Evolutionary conservation across 768 basidiomycete species (phyloP), one percentile per base, ranked within the genome.

Genomic region (Pleurotus eryngii): DNA sequence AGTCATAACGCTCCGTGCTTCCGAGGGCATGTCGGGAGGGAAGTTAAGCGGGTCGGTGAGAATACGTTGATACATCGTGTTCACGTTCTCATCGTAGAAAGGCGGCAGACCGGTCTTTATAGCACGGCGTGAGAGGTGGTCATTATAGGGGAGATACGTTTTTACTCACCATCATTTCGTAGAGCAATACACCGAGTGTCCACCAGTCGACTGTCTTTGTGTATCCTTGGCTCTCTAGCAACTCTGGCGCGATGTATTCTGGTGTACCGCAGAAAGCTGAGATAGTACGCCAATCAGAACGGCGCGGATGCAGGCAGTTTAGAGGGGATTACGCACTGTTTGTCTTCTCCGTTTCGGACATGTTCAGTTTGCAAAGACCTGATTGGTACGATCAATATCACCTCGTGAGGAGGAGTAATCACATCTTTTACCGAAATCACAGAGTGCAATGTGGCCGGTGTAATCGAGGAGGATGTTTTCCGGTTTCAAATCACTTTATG

Each of bases 131-230:
- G 27, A 38, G 14, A 27, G 24, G 17, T 26, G 27, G 26, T 17
- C 5, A 49, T 50, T 58, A 63, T 50, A 71, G 6, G 12, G 37
- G 35, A 12, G n/a, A 55, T 55, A 9, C 5, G 5, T 40, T 26
- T 39, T 51, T 26, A 14, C 76, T 20, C 55, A 87, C 90, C 90
- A 92, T 92, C 90, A 98, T 96, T 74, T 99, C 96, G 67, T 93
- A 98, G 45, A 98, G 80, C 54, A 99, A 80, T 17, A 98, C 95
- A 37, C 96, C 97, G 3, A 98, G 79, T 0, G 96, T 98, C 96
- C 92, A 95, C 96, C 96, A 99, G 67, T 99, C 96, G 14, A 99
- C 97, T 0, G 96, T 97, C 67, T 95, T 95, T 3, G 94, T 96
- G 74, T 99, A 98, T 1, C 97, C 96, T 66, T 93, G 90, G 60